Evolutionary conservation across 371 early-diverging fungal genomes (phyloP).

Genomic region (Syncephalastrum sp.): DNA sequence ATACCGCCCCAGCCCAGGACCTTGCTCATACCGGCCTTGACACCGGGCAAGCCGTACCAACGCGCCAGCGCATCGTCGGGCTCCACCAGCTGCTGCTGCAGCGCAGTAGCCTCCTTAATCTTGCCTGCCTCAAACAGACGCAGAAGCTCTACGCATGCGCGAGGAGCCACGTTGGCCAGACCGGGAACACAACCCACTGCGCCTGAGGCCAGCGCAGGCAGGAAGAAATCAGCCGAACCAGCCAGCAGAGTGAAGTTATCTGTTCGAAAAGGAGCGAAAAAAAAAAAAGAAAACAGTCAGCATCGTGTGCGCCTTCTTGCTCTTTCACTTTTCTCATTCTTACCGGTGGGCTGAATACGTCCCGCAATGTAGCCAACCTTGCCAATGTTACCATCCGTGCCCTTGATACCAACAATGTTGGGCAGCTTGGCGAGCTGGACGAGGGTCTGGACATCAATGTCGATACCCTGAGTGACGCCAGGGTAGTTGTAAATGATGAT

Average conservation of each 20-base stretch:
- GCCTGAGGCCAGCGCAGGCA: conserved; percentile 41
- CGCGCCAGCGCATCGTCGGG: conserved; percentile 45
- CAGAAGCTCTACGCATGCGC: conserved; percentile 37
- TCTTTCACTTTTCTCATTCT: conserved; percentile 1
- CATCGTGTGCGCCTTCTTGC: not conserved
- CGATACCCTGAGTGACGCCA: conserved; percentile 49
- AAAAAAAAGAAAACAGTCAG: conserved; percentile 1
- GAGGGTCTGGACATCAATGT: conserved; percentile 27
- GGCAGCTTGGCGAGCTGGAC: conserved; percentile 34
- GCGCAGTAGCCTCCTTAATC: conserved; percentile 26
- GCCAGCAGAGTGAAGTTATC: conserved; percentile 38
- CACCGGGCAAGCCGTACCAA: conserved; percentile 46
- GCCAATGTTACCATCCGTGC: conserved; percentile 51
- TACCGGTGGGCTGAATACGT: conserved; percentile 10
- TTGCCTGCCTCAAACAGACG: conserved; percentile 30
- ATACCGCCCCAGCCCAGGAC: conserved; percentile 39
- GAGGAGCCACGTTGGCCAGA: conserved; percentile 39
- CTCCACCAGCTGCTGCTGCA: conserved; percentile 39
- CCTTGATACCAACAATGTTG: conserved; percentile 48
- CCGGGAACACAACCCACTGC: conserved; percentile 46
- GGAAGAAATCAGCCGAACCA: conserved; percentile 45
- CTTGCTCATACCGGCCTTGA: conserved; percentile 34
- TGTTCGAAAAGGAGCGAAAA: not conserved
- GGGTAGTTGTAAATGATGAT: conserved; percentile 51
- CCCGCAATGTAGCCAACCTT: conserved; percentile 33